A percentile compares a stretch with the other conserved stretches of the same genome.
Evolutionary conservation across 75 land plant genomes (phyloP).

Genomic region (Pinus tabuliformis): DNA sequence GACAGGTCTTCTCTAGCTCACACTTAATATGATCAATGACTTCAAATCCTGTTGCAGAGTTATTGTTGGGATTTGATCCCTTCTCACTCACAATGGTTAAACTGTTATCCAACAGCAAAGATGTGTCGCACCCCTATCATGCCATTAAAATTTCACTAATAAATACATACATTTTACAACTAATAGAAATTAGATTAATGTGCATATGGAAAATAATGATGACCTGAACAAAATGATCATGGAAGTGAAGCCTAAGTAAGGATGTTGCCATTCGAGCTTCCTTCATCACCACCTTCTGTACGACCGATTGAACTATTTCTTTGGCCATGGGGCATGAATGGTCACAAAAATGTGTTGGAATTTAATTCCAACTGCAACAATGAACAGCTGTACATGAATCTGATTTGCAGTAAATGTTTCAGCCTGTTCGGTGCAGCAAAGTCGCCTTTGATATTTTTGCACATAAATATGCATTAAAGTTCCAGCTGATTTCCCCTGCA

Average conservation of each 20-base stretch:
- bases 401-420: too few species aligned
- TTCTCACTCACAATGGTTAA: constrained; percentile 11
- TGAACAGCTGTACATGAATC: too few species aligned
- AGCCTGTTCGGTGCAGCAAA: too few species aligned
- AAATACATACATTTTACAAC: neutral
- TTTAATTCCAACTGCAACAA: too few species aligned
- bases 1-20: constrained; percentile 13
- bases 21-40: constrained; percentile 10
- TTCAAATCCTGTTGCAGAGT: constrained; percentile 9
- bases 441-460: too few species aligned
- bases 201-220: too few species aligned
- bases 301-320: constrained; percentile 9
- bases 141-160: too few species aligned
- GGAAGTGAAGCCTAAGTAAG: constrained; percentile 36
- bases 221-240: constrained; percentile 41
- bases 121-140: constrained; percentile 3
- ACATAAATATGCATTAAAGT: too few species aligned
- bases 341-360: constrained; percentile 17
- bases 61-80: constrained; percentile 1
- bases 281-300: constrained; percentile 1
- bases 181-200: too few species aligned
- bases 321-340: constrained; percentile 19
- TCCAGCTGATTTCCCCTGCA: too few species aligned
- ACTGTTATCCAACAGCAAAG: constrained; percentile 11
- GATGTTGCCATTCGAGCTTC: constrained; percentile 19